Evolutionary conservation across 2,329 filamentous ascomycete genomes (phyloP).

Genomic region (Venturiaceae sp.): DNA sequence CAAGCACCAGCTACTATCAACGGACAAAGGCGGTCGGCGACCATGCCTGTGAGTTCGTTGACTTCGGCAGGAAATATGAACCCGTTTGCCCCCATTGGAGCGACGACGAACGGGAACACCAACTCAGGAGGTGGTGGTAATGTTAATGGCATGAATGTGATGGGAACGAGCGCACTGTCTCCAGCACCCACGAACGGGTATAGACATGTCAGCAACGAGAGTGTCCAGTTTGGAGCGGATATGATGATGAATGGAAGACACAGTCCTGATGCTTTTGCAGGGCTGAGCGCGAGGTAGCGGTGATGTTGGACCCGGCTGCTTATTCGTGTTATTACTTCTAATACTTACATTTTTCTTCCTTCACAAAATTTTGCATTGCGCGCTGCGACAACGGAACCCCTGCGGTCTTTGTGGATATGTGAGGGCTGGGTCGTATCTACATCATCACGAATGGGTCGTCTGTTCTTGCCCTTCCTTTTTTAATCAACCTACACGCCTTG

Average conservation of each 20-base stretch:
- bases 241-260: constrained; percentile 56
- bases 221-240: constrained; percentile 53
- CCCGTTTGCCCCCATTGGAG: constrained; percentile 37
- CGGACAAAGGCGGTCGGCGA: constrained; percentile 23
- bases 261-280: constrained; percentile 72
- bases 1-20: neutral
- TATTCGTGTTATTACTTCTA: neutral
- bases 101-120: constrained; percentile 2
- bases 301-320: neutral
- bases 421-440: neutral
- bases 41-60: constrained; percentile 23
- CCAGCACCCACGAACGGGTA: constrained; percentile 11
- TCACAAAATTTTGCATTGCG: neutral
- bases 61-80: constrained; percentile 38
- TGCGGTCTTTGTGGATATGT: too few relatives aligned
- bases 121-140: neutral
- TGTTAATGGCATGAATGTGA: neutral
- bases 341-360: neutral
- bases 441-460: neutral
- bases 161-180: neutral
- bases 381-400: too few relatives aligned
- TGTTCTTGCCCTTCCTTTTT: neutral
- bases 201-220: constrained; percentile 56
- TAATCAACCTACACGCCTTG: neutral
- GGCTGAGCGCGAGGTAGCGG: constrained; percentile 48